Percentiles rank a stretch among this genome's conserved stretches.
These are phyloP conservation scores for Nicotiana sylvestris DNA, from an alignment of 257 asterid genomes.

Conservation along the genomic window DNA sequence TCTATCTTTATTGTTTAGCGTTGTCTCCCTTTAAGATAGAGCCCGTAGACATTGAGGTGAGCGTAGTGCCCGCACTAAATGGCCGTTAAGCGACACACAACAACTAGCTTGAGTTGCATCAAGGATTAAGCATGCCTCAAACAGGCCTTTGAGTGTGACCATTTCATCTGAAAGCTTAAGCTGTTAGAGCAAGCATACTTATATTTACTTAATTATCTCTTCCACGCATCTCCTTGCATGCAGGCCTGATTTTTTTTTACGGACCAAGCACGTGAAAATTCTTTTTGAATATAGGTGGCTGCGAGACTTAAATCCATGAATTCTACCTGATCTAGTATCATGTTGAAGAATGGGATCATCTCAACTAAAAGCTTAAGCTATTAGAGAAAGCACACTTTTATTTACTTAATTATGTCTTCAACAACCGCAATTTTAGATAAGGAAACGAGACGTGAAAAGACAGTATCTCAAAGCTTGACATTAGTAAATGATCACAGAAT, in stretches of 20 bases:
- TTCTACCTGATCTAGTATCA: not conserved
- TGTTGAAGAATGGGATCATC: not conserved
- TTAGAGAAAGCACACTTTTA: not conserved
- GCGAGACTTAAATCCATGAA: not conserved
- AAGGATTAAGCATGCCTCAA: conserved; percentile 1
- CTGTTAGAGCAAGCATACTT: no score
- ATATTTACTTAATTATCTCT: no score
- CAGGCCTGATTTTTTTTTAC: not conserved
- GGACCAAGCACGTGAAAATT: not conserved
- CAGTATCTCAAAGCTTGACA: not conserved
- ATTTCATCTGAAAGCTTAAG: no score
- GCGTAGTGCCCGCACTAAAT: not conserved
- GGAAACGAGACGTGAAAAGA: not conserved
- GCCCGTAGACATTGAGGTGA: conserved; percentile 1
- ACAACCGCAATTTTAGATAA: not conserved
- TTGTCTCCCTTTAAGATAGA: conserved; percentile 2
- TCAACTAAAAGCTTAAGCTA: not conserved
- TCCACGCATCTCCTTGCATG: no score
- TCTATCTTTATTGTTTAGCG: conserved; percentile 11
- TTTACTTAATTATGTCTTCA: not conserved
- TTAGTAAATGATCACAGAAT: conserved; percentile 1
- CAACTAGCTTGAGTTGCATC: not conserved
- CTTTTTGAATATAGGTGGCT: not conserved
- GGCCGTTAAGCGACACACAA: not conserved
- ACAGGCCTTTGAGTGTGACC: no score